These are phyloP conservation scores for Echinosphaeria canescens DNA, from an alignment of 2,329 filamentous ascomycete genomes.

Conservation along the genomic window DNA sequence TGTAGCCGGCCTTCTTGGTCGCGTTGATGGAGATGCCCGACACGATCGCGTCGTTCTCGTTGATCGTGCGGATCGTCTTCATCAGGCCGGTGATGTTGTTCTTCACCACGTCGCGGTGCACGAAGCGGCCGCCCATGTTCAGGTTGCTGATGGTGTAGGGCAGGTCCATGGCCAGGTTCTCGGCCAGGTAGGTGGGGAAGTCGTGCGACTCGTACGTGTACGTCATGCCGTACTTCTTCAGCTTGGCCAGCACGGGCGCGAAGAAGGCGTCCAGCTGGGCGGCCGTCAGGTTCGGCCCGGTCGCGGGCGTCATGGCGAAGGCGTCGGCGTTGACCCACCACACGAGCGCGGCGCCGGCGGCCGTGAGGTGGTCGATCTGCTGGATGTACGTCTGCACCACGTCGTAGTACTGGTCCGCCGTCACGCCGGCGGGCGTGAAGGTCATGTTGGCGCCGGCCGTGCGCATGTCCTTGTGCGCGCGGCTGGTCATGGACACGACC, in stretches of 20 bases:
- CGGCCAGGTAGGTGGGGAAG: slow-evolving; percentile 10
- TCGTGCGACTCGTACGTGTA: too few species aligned
- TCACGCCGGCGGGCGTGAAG: neutral
- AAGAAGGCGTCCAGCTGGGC: neutral
- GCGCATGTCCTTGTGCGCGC: neutral
- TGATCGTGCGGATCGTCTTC: too few species aligned
- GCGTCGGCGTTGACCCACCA: neutral
- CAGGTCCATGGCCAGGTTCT: too few species aligned
- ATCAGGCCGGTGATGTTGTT: too few species aligned
- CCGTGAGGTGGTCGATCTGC: neutral
- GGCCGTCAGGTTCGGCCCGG: neutral
- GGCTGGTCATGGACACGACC: neutral
- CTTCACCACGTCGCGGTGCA: too few species aligned
- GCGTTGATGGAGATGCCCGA: too few species aligned
- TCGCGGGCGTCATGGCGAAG: neutral
- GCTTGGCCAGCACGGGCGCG: neutral
- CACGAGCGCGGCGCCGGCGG: neutral
- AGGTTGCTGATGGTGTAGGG: too few species aligned
- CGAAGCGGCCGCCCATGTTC: too few species aligned
- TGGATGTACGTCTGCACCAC: neutral
- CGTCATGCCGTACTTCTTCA: slow-evolving; percentile 2
- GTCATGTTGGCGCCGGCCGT: neutral
- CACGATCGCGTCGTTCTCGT: too few species aligned
- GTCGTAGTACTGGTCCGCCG: neutral
- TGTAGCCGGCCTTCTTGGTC: too few species aligned